Conservation (phyloP, 306 rosid species). For the Coriaria nepalensis region DNA sequence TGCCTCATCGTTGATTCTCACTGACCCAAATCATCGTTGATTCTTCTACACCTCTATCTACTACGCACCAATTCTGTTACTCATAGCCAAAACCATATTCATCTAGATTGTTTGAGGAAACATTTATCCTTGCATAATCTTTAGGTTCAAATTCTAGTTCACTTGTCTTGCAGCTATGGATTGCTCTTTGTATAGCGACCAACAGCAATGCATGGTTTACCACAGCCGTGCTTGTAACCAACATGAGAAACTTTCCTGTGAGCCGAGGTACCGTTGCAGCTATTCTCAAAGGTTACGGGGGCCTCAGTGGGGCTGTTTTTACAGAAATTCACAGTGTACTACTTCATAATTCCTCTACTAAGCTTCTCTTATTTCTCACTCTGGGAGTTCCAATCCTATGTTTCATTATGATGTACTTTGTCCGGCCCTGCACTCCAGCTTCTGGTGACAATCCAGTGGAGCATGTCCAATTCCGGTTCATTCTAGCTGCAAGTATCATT, state of each 20-base stretch:
- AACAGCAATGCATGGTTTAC: conserved; percentile 69
- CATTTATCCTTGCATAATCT: too few relatives aligned
- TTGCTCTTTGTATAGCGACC: conserved; percentile 48
- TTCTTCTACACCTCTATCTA: too few relatives aligned
- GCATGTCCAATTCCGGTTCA: conserved; percentile 40
- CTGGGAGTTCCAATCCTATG: conserved; percentile 53
- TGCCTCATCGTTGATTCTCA: too few relatives aligned
- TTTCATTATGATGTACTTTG: conserved; percentile 46
- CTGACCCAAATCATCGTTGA: too few relatives aligned
- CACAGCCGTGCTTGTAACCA: conserved; percentile 66
- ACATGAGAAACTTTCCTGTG: conserved; percentile 72
- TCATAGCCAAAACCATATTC: too few relatives aligned
- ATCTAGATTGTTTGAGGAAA: too few relatives aligned
- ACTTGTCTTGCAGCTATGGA: conserved; percentile 40
- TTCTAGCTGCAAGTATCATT: conserved; percentile 45
- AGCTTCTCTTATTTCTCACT: conserved; percentile 46
- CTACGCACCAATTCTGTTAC: too few relatives aligned
- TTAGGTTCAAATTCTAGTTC: too few relatives aligned
- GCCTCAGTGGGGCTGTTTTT: conserved; percentile 62
- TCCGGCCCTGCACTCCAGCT: conserved; percentile 66
- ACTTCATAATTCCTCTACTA: conserved; percentile 48
- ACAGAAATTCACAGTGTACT: conserved; percentile 42
- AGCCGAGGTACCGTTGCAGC: conserved; percentile 73
- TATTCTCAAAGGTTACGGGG: conserved; percentile 62
- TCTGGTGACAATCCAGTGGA: conserved; percentile 39